Conservation (phyloP, 2,329 filamentous ascomycete species). For the Triangularia verruculosa region DNA sequence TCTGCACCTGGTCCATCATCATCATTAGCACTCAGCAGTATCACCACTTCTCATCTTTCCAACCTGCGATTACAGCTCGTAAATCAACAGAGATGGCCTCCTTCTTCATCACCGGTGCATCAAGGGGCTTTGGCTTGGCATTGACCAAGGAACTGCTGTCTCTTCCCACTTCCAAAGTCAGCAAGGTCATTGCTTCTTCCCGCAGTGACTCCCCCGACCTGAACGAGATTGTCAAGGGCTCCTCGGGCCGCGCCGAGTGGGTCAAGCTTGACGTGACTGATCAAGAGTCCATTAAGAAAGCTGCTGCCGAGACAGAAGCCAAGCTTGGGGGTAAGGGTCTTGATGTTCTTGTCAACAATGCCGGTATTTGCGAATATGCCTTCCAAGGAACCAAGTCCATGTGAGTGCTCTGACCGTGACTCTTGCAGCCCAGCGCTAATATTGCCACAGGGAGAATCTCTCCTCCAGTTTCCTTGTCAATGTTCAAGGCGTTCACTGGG, state of each 20-base stretch:
- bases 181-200: slow-evolving; percentile 40
- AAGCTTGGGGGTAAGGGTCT: slow-evolving; percentile 38
- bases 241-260: slow-evolving; percentile 35
- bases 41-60: too few species aligned
- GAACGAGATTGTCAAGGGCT: slow-evolving; percentile 34
- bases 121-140: slow-evolving; percentile 10
- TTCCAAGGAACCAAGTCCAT: slow-evolving; percentile 24
- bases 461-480: slow-evolving; percentile 32
- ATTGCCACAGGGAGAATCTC: slow-evolving; percentile 38
- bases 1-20: neutral
- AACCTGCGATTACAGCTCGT: too few species aligned
- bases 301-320: slow-evolving; percentile 33
- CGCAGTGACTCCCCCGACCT: slow-evolving; percentile 37
- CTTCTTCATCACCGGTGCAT: slow-evolving; percentile 14
- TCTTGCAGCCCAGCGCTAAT: neutral
- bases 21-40: too few species aligned
- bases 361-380: slow-evolving; percentile 8
- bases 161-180: slow-evolving; percentile 23
- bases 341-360: slow-evolving; percentile 38
- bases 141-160: slow-evolving; percentile 8
- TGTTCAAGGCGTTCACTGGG: slow-evolving; percentile 11
- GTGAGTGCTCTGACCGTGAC: neutral
- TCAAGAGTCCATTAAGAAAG: slow-evolving; percentile 34
- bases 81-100: too few species aligned
- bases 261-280: slow-evolving; percentile 40